Conservation (phyloP, 805 yeast species). For the Candida gorgasii region DNA sequence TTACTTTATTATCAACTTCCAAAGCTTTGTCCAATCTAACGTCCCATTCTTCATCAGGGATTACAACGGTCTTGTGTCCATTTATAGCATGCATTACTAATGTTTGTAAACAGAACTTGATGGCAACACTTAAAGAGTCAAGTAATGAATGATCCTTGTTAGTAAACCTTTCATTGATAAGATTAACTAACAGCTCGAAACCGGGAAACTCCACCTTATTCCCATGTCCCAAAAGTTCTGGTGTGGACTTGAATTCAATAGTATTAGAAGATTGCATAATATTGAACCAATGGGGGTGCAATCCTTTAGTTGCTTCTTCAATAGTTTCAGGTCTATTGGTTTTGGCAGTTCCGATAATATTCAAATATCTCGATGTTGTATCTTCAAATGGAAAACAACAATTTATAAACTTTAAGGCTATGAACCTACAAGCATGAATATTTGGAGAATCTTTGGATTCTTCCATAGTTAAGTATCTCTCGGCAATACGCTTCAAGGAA, state of each 20-base stretch:
- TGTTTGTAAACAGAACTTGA: slow-evolving; percentile 56
- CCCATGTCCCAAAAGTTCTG: slow-evolving; percentile 44
- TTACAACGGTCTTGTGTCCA: slow-evolving; percentile 55
- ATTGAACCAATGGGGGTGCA: slow-evolving; percentile 81
- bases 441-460: slow-evolving; percentile 18
- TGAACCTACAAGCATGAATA: slow-evolving; percentile 56
- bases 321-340: slow-evolving; percentile 67
- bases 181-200: slow-evolving; percentile 42
- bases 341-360: slow-evolving; percentile 61
- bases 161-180: slow-evolving; percentile 16
- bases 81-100: slow-evolving; percentile 64
- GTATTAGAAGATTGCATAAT: slow-evolving; percentile 48
- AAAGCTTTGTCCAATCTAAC: slow-evolving; percentile 67
- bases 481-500: slow-evolving; percentile 41
- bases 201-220: slow-evolving; percentile 53
- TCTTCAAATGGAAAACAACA: slow-evolving; percentile 67
- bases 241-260: slow-evolving; percentile 42
- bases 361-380: slow-evolving; percentile 63
- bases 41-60: slow-evolving; percentile 74
- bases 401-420: slow-evolving; percentile 65
- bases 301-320: slow-evolving; percentile 78
- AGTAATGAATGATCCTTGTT: slow-evolving; percentile 24
- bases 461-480: slow-evolving; percentile 27
- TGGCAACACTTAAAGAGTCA: slow-evolving; percentile 36
- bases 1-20: slow-evolving; percentile 58